Evolutionary conservation across 176 grass and related monocot genomes (phyloP), one percentile per base, ranked within the genome.

Genomic region (Oryza coarctata): DNA sequence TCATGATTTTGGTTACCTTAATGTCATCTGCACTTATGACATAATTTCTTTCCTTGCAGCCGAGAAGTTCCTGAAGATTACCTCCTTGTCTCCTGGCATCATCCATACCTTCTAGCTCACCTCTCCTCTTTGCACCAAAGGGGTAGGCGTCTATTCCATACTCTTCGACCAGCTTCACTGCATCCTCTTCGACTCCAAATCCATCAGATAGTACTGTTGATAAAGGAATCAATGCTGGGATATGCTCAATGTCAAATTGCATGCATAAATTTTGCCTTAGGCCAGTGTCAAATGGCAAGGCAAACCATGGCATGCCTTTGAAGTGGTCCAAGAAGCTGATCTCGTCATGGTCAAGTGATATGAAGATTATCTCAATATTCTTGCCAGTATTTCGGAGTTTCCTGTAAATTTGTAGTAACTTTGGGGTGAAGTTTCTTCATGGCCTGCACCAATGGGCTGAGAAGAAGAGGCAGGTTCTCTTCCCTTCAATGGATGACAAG

Each of bases 401-500:
- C 1, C 23, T 81, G 75, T 87, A 90, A 27, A 87, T 77, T 50
- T 93, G 76, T 32, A 90, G 17, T 34, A 93, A 33, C 34, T 82
- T 81, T 22, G 84, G 72, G 7, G 82, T 65, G 73, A 93, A 90
- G 66, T 50, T 85, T 41, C 86, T 82, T 76, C 89, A 91, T 77
- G 89, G 85, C 64, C 76, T 58, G 52, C 76, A 91, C 89, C 89
- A 91, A 18, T 87, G 77, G 65, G 85, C 89, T 23, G 89, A 87
- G 85, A 87, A 91, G 81, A 87, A 72, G 73, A 91, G 76, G 64
- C 81, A 87, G 47, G 18, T 68, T 36, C 17, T 84, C 86, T 85
- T 91, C 43, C 72, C 85, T 65, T 91, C 52, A 22, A 87, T 72
- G 81, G 81, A 81, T 14, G 89, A 77, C 29, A 91, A 36, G 31